Evolutionary conservation across 257 asterid species (phyloP), one percentile per base, ranked within the genome.

Genomic region (Henckelia pumila): DNA sequence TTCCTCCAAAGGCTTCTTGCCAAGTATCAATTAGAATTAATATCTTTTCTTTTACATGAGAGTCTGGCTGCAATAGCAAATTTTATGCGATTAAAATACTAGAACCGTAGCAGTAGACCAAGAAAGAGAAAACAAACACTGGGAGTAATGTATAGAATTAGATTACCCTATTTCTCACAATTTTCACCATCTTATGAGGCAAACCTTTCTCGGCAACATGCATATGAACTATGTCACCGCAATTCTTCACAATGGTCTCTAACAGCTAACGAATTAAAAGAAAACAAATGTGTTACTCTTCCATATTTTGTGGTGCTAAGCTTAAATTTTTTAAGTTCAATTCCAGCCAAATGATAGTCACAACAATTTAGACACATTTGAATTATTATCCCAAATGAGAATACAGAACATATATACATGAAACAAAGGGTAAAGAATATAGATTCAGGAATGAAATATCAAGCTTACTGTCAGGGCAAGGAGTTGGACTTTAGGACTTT

Each of bases 1-100:
- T 78, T 77, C 97, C 99, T 75, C 99, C 97, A 87, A 94, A 88
- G 67, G 97, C 97, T 84, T 94, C 99, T 91, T 94, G 99, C 99
- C 99, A 94, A 26, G 99, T 94, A 82, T 94, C 99, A 59, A 94
- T 85, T 69, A 94, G 88, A 83, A 84, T 87, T 80, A 94, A 80
- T 76, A 94, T 91, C 85, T 94, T 91, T 88, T 94, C 99, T 75
- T 88, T 94, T 76, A 94, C 99, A 79, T 87, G 95, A 75, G 88
- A 82, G 82, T 94, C 99, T 13, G 99, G 97, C 97, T 94, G 89
- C 88, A 83, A 72, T 59, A 68, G 78, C 70, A 80, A 71, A 66
- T 70, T 72, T 52, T 26, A 44, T 28, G 49, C 69, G 77, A 77
- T 40, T 61, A 59, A 73, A 65, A n/a, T n/a, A n/a, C n/a, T n/a